Evolutionary conservation across 1,139 yeast genomes (phyloP), one percentile per base, ranked within the genome.

Genomic region (Protomyces inundatus): DNA sequence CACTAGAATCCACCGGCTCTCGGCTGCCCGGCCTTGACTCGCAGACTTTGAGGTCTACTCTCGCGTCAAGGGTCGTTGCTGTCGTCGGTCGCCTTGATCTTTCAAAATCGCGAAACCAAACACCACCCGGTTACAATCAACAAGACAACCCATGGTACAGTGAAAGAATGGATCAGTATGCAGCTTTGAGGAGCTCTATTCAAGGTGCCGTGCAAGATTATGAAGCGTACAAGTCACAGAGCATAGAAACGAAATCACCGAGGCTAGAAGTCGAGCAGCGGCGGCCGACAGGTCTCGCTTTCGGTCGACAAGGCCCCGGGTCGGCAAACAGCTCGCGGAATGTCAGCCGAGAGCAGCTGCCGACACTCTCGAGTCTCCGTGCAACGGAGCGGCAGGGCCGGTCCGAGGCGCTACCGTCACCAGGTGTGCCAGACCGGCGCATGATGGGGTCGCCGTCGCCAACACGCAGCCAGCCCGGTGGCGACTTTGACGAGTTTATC

Each of bases 211-310:
- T 58, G 1, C 56, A 52, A 12, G 36, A 45, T 33, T 58, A 58
- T 35, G 62, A 58, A 36, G 12, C 52, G 30, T 58, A 58, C 56
- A 58, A 58, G 14, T 51, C 56, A 16, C 62, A 58, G 32, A 42
- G 48, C 48, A n/a, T 42, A 23, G 48, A 42, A 5, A 42, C 48
- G 10, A 42, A 42, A 42, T 42, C 48, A 42, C 48, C 48, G 0
- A 2, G 48, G 48, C 48, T 42, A 1, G 48, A 42, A 30, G 14
- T 12, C 12, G 48, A 10, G 10, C 5, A 14, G 7, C 16, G 7
- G 16, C 48, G 48, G 30, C 48, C 48, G 16, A 9, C 48, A 14
- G n/a, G 48, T 16, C 30, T 23, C 23, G 7, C 16, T 10, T 16
- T 23, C 23, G 48, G 48, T 14, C 48, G 48, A 3, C 48, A 23